Base-by-base conservation (phyloP, 768 basidiomycete genomes). In the Suillus ampliporus region DNA sequence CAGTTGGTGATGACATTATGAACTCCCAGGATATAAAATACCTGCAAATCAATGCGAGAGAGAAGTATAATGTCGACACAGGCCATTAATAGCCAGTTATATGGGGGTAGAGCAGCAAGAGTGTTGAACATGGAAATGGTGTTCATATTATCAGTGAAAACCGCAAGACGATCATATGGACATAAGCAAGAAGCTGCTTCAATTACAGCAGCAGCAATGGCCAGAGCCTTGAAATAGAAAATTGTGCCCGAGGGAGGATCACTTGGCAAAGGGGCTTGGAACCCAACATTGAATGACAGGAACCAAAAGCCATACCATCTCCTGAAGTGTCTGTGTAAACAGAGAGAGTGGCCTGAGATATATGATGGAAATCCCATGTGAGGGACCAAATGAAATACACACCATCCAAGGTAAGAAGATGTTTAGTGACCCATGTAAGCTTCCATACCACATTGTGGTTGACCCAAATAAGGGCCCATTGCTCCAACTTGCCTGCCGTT, bases 101-200 rank as follows among this genome's bases (percentile, higher is more conserved):
- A 75, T 0, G 7, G 6, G 0, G 71, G 68, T 0, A 14, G n/a
- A 3, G 68, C 64, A 3, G 54, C 43, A 0, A 77, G 61, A 19
- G 41, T 41, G 41, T 0, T 67, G 61, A 79, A 80, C 14, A 79
- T 75, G 17, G 65, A 51, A 11, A 79, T 72, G 0, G 1, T 72
- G 61, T 53, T 58, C 51, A 41, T 64, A 62, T 23, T 59, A 21
- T n/a, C 26, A 21, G 31, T 34, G 66, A 15, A 72, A 11, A 73
- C 64, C 1, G 58, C 54, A 31, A 23, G 43, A 31, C 13, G 10
- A 5, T 7, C 50, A 8, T 44, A 9, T n/a, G 41, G 9, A 9
- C n/a, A 23, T 17, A 11, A 23, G 14, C 13, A 7, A 0, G 21
- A 0, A 0, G 21, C 40, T 0, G 47, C 19, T 10, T 48, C 57